Evolutionary conservation across 2,329 filamentous ascomycete species (phyloP).

Genomic region (Hawksworthiomyces lignivorus): DNA sequence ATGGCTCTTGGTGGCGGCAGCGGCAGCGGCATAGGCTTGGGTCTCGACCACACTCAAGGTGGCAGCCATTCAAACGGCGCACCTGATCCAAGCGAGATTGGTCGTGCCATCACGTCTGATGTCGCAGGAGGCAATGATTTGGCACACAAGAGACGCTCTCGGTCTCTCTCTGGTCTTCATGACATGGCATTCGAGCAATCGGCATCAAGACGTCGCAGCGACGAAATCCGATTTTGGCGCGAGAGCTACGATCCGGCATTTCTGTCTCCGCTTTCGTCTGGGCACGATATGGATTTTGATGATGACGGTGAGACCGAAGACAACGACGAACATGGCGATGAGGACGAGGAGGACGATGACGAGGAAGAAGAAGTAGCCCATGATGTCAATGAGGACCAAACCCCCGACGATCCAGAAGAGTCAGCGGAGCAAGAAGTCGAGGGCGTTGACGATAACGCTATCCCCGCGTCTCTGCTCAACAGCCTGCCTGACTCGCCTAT

Average conservation of each 20-base stretch:
- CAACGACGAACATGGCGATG: background rate
- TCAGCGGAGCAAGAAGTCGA: constrained; percentile 10
- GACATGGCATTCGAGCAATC: constrained; percentile 28
- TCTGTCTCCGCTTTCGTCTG: constrained; percentile 44
- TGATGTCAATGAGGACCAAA: no score
- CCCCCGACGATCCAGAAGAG: no score
- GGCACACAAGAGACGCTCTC: constrained; percentile 45
- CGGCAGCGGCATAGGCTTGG: background rate
- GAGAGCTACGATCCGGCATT: constrained; percentile 48
- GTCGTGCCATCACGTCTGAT: constrained; percentile 54
- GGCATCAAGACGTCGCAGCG: constrained; percentile 45
- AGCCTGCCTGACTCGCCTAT: constrained; percentile 7
- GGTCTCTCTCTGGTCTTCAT: constrained; percentile 50
- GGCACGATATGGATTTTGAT: constrained; percentile 14
- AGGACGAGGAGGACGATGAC: constrained; percentile 20
- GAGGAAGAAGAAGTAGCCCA: no score
- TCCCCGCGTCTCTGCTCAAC: constrained; percentile 5
- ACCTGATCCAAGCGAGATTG: constrained; percentile 41
- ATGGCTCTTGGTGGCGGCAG: background rate
- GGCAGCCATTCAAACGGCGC: constrained; percentile 18
- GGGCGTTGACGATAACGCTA: constrained; percentile 9
- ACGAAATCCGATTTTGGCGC: constrained; percentile 58
- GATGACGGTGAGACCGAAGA: constrained; percentile 21
- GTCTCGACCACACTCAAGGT: background rate
- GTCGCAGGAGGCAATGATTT: constrained; percentile 21